phyloP scores from a whole-genome alignment of 2,329 filamentous ascomycete genomes.

The Phialemoniopsis sp. region DNA sequence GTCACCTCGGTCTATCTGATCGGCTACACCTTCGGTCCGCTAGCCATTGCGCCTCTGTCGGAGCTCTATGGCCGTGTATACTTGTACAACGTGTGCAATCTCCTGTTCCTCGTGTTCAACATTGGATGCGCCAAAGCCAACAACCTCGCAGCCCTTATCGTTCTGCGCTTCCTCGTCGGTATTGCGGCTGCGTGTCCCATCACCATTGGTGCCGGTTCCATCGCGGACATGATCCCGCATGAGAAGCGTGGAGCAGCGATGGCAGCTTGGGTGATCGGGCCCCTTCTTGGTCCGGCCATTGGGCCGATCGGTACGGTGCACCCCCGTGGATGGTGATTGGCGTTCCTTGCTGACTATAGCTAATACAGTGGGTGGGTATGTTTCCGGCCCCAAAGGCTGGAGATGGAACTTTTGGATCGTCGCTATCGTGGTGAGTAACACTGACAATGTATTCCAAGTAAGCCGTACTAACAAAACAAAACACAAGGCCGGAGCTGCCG shows the following conservation, averaged over 20 bases:
- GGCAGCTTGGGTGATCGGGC: slow-evolving; percentile 39
- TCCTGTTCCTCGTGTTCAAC: slow-evolving; percentile 37
- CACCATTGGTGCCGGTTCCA: slow-evolving; percentile 62
- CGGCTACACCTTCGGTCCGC: slow-evolving; percentile 45
- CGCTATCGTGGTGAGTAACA: slow-evolving; percentile 54
- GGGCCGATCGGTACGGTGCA: slow-evolving; percentile 41
- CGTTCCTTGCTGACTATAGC: too few species aligned
- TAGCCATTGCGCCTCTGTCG: slow-evolving; percentile 27
- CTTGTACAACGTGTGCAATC: slow-evolving; percentile 37
- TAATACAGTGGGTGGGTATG: slow-evolving; percentile 51
- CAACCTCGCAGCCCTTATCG: slow-evolving; percentile 44
- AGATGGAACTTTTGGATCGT: slow-evolving; percentile 61
- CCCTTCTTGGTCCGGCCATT: slow-evolving; percentile 40
- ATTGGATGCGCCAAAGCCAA: slow-evolving; percentile 44
- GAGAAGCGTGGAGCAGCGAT: slow-evolving; percentile 56
- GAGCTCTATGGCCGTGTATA: slow-evolving; percentile 41
- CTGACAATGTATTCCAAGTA: slow-evolving; percentile 27
- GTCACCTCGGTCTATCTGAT: slow-evolving; percentile 57
- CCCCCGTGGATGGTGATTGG: too few species aligned
- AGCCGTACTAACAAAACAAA: too few species aligned
- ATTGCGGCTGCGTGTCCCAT: slow-evolving; percentile 58
- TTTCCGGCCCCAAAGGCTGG: slow-evolving; percentile 57
- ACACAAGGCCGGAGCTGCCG: slow-evolving; percentile 20
- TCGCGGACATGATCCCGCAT: slow-evolving; percentile 58
- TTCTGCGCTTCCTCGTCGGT: slow-evolving; percentile 58